Evolutionary conservation across 2,329 filamentous ascomycete species (phyloP), one percentile per base, ranked within the genome.

Genomic region (Aspergillus costaricaensis): DNA sequence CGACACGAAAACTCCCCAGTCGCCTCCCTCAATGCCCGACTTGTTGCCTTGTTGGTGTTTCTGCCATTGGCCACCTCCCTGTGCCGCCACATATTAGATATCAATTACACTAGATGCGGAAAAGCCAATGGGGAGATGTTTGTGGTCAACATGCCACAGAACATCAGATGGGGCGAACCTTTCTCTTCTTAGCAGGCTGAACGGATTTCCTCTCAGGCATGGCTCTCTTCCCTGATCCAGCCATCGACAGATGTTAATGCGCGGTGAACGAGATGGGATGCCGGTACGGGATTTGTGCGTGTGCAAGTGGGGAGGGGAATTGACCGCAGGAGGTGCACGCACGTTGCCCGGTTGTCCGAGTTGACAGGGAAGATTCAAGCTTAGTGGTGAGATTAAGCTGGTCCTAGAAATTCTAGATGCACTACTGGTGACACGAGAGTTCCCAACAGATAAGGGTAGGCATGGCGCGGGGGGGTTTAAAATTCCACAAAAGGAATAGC

Each of bases 1-100:
- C 3, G 86, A 87, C 44, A 85, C 82, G 79, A 86, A 88, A 27
- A 88, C 85, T 10, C 86, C 86, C 54, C 80, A 79, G 68, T 88
- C 85, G 15, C 85, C 86, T 56, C 65, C 69, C 59, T 80, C 77
- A 54, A 81, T 69, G 23, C 57, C 64, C 38, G 62, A 62, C 60
- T 68, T 68, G 44, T 62, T 59, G 47, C 50, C 58, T 55, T 14
- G 10, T 36, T 69, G 65, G 17, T 68, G 64, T 57, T 76, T 68
- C 36, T 64, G 68, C 66, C 72, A 76, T 63, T 70, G 72, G 52
- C 63, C 64, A 14, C 64, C 68, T 54, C 69, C 69, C 73, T 76
- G 51, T 64, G 55, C 19, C 25, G 55, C 19, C 25, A 54, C 27
- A 7, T 9, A 5, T 65, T 58, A 66, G 60, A 57, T 19, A 48